Percentiles rank a stretch among this genome's conserved stretches.
Evolutionary conservation across 2,329 filamentous ascomycete species (phyloP).

Genomic region (Paecilomyces dactylethromorphus): DNA sequence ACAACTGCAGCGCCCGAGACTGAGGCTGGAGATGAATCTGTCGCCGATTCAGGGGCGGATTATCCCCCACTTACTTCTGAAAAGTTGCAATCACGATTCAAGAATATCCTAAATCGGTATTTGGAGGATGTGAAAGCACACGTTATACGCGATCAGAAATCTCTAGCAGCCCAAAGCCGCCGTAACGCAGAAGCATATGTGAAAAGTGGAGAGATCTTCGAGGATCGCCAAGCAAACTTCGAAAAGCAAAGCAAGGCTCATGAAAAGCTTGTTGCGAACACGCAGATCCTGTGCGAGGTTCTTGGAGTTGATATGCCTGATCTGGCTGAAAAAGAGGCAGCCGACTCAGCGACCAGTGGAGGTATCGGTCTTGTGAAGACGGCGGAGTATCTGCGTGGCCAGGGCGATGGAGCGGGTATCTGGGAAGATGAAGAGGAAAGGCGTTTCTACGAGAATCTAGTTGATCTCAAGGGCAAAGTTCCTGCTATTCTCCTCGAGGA

Average conservation of each 20-base stretch:
- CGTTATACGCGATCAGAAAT: slow-evolving; percentile 84
- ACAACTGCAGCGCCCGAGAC: slow-evolving; percentile 45
- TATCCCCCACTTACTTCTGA: slow-evolving; percentile 69
- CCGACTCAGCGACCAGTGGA: slow-evolving; percentile 59
- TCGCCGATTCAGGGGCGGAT: slow-evolving; percentile 41
- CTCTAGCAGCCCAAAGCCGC: slow-evolving; percentile 75
- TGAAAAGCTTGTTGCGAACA: slow-evolving; percentile 82
- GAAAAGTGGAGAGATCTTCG: slow-evolving; percentile 96
- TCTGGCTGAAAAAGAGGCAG: slow-evolving; percentile 72
- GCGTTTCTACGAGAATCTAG: slow-evolving; percentile 94
- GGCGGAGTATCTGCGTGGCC: slow-evolving; percentile 83
- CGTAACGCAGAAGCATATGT: slow-evolving; percentile 98
- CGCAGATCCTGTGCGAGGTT: slow-evolving; percentile 82
- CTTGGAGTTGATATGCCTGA: slow-evolving; percentile 91
- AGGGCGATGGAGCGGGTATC: slow-evolving; percentile 85
- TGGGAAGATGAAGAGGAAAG: slow-evolving; percentile 99
- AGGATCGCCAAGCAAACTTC: slow-evolving; percentile 91
- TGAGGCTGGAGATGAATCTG: slow-evolving; percentile 46
- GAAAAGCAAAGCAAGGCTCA: slow-evolving; percentile 90
- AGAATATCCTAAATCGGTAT: slow-evolving; percentile 76
- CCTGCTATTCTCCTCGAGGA: slow-evolving; percentile 91
- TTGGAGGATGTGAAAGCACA: slow-evolving; percentile 90
- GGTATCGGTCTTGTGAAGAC: slow-evolving; percentile 91
- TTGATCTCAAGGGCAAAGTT: slow-evolving; percentile 92
- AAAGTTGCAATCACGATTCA: slow-evolving; percentile 79